Conservation (phyloP, 1,284 basidiomycete genomes). For the Melampsora americana region DNA sequence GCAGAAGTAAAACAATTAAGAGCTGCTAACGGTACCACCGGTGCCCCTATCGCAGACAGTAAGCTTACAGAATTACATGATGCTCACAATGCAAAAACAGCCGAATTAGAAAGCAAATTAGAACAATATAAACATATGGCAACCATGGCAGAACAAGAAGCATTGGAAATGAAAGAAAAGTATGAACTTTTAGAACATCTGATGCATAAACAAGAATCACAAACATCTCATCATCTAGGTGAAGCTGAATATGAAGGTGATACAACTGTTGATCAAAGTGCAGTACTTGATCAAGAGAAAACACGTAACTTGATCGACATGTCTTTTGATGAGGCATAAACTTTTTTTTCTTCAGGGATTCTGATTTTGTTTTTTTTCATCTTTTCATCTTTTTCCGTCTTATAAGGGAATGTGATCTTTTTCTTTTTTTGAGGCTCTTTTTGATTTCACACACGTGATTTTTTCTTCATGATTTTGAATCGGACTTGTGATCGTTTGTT, state of each 20-base stretch:
- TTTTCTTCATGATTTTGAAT: too few relatives aligned
- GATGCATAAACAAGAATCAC: conserved; percentile 28
- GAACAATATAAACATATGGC: conserved; percentile 37
- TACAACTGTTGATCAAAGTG: not conserved
- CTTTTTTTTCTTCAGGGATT: too few relatives aligned
- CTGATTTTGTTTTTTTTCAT: too few relatives aligned
- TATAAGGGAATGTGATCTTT: too few relatives aligned
- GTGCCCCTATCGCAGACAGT: not conserved
- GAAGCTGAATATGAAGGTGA: not conserved
- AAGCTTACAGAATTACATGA: conserved; percentile 34
- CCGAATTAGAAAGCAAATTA: conserved; percentile 21
- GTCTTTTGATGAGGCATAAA: not conserved
- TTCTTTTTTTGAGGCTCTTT: too few relatives aligned
- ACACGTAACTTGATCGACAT: not conserved
- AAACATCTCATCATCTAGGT: not conserved
- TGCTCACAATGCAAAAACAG: conserved; percentile 35
- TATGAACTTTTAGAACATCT: conserved; percentile 21
- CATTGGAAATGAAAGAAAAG: conserved; percentile 17
- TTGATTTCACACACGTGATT: too few relatives aligned
- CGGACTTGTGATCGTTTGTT: too few relatives aligned
- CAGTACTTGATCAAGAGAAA: not conserved
- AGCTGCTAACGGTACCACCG: not conserved
- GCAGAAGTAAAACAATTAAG: conserved; percentile 4
- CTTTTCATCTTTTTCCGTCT: too few relatives aligned
- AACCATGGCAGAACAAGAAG: conserved; percentile 21